Evolutionary conservation across 306 rosid species (phyloP), one percentile per base, ranked within the genome.

Genomic region (Geum urbanum): DNA sequence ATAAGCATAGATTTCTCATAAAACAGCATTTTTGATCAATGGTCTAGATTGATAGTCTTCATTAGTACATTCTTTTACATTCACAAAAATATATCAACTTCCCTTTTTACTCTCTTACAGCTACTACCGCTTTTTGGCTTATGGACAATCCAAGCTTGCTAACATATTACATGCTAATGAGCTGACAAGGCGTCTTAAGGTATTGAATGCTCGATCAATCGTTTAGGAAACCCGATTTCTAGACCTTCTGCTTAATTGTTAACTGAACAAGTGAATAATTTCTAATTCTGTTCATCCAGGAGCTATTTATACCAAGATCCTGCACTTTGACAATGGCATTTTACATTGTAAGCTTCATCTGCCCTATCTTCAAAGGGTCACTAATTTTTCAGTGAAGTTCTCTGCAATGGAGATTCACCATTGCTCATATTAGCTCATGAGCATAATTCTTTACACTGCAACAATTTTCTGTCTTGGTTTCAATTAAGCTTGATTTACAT

Each of bases 61-160:
- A 24, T 24, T 24, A 24, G 27, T 24, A 24, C 27, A 24, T 24
- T 24, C 27, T 24, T 24, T 0, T 24, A 24, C 27, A 24, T 24
- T 24, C 27, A 24, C 27, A 24, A 24, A 24, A 24, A 24, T 24
- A 24, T 24, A 24, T 24, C 27, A 24, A 24, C 27, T 24, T 0
- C 27, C 2, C 27, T 24, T 24, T 24, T 24, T 24, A 24, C 27
- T 24, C 27, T 24, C 27, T 67, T 74, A 40, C 83, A 90, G 98
- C 64, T 86, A 84, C 79, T 59, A 41, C 74, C 68, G 81, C 72
- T 55, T 65, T 66, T 69, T 0, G 45, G 96, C 96, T 51, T 90
- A 90, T 85, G 88, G 86, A 52, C 97, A 88, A 69, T 88, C 97
- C 62, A 92, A 92, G 81, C 96, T 92, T 63, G 80, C 96, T 22